Conservation (phyloP, 345 rosid species). For the Pseudoturritis turrita region DNA sequence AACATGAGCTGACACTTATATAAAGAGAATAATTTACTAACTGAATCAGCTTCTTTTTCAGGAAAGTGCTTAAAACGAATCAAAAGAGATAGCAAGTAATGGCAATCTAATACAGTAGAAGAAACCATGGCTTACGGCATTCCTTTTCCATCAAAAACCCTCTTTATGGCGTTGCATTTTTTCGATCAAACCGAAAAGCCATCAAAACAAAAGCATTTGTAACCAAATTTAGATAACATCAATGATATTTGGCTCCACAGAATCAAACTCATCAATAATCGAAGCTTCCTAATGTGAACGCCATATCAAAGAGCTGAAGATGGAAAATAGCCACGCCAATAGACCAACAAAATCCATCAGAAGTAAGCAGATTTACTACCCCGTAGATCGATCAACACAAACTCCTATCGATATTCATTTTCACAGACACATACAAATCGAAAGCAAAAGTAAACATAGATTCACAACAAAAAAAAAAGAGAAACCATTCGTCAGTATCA, state of each 20-base stretch:
- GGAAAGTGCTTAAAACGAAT: slow-evolving; percentile 10
- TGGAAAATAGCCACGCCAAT: not conserved
- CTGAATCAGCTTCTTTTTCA: not conserved
- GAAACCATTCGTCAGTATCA: not conserved
- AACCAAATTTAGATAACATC: not conserved
- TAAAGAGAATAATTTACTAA: not conserved
- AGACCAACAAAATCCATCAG: not conserved
- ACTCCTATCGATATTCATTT: not conserved
- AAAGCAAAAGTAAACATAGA: slow-evolving; percentile 8
- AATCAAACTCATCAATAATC: not conserved
- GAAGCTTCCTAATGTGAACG: not conserved
- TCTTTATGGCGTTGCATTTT: not conserved
- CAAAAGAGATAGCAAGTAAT: not conserved
- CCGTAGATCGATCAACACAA: slow-evolving; percentile 16
- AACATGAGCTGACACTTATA: not conserved
- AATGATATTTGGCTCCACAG: not conserved
- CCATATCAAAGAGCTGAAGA: not conserved
- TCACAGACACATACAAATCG: slow-evolving; percentile 1
- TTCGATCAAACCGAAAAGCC: not conserved
- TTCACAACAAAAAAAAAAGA: not conserved
- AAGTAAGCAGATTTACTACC: not conserved
- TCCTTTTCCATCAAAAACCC: slow-evolving; percentile 12
- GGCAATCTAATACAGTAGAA: slow-evolving; percentile 31
- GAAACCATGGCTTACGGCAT: not conserved
- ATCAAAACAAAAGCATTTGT: not conserved